These are phyloP conservation scores for Neurospora sublineolata DNA, from an alignment of 495 filamentous ascomycete species.

Conservation along the genomic window DNA sequence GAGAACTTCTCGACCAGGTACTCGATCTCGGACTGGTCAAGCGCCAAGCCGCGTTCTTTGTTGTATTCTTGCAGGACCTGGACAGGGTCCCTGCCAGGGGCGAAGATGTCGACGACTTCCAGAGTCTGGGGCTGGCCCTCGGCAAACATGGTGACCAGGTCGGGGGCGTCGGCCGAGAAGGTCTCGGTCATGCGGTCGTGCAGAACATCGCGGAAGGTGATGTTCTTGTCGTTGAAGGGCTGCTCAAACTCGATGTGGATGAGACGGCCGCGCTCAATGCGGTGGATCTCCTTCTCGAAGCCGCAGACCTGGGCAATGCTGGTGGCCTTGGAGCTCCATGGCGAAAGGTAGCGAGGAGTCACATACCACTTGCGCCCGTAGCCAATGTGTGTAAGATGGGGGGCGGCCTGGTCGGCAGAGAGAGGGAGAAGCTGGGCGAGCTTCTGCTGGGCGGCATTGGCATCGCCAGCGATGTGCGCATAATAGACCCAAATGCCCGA, in stretches of 20 bases:
- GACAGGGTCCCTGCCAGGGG: constrained; percentile 46
- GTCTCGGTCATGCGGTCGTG: constrained; percentile 92
- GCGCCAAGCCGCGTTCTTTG: constrained; percentile 64
- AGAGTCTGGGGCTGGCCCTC: constrained; percentile 60
- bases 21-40: constrained; percentile 85
- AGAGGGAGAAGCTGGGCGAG: constrained; percentile 33
- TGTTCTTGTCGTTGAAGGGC: constrained; percentile 32
- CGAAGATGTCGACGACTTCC: constrained; percentile 59
- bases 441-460: constrained; percentile 21
- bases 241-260: constrained; percentile 51
- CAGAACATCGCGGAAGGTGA: constrained; percentile 57
- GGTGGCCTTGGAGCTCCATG: constrained; percentile 95
- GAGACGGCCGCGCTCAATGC: constrained; percentile 79
- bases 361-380: constrained; percentile 45
- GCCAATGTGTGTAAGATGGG: constrained; percentile 20
- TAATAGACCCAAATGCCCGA: constrained; percentile 43
- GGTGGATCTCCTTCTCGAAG: constrained; percentile 55
- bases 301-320: constrained; percentile 90
- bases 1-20: constrained; percentile 80
- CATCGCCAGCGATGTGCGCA: constrained; percentile 28
- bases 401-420: constrained; percentile 2
- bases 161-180: constrained; percentile 52
- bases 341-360: constrained; percentile 79
- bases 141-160: constrained; percentile 64
- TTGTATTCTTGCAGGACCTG: constrained; percentile 74